Base-by-base conservation (phyloP, 2,329 filamentous ascomycete species). In the Nothophaeocryptopus gaeumannii region DNA sequence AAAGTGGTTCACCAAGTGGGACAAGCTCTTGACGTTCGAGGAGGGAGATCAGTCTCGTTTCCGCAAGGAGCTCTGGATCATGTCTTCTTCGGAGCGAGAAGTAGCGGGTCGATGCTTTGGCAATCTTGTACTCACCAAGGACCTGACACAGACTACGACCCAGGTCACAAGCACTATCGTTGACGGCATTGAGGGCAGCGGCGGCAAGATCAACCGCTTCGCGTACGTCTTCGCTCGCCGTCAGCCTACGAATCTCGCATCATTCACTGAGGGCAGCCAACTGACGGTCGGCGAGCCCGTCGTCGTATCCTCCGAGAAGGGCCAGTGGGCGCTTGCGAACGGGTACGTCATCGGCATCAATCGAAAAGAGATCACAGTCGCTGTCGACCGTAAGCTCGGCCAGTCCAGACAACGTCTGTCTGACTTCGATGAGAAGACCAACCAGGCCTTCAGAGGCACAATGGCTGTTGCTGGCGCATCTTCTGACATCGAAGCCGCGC, bases 1-100 rank as follows among this genome's bases (percentile, higher is more conserved):
- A 58, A 80, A 84, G 0, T 99, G 97, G 68, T 96, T 99, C 70
- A 78, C 87, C 55, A 96, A 93, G 66, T 99, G 93, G 93, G 93
- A 99, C 68, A 80, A 85, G 43, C 77, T 99, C 11, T 75, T 99
- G 33, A 97, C 92, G 0, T 93, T 93, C 66, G 93, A 99, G 73
- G 93, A 99, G 68, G 89, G 86, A 61, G 90, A 95, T 62, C 83
- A 87, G 64, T 86, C 93, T 66, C 95, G 88, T 63, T 86, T 90
- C 56, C 84, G 90, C 54, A 80, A 90, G 58, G 93, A 99, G 67
- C 75, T 99, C 2, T 99, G 93, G 93, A 96, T 91, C 0, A 95
- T 99, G 88, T 74, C 91, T 15, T 96, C 93, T 66, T 77, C 75
- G 0, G 89, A 97, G 67, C 85, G 93, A 39, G 90, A 99, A 68